These are phyloP conservation scores for Maudiozyma barnettii DNA, from an alignment of 805 yeast genomes.

Conservation along the genomic window DNA sequence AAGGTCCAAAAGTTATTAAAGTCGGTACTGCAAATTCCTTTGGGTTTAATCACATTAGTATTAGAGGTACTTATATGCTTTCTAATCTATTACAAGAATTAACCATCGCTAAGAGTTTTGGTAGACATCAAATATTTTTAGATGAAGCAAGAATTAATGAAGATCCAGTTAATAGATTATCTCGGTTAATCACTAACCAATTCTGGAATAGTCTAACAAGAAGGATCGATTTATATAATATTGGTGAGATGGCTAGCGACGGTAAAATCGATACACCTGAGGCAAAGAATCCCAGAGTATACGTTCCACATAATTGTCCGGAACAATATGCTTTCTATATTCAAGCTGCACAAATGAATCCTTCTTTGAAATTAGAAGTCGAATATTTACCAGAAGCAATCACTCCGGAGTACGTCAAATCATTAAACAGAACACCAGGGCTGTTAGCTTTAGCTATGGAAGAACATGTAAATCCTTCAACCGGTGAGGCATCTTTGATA, in stretches of 20 bases:
- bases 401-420: conserved; percentile 67
- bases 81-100: conserved; percentile 81
- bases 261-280: conserved; percentile 60
- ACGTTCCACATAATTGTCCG: conserved; percentile 57
- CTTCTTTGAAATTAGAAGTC: conserved; percentile 56
- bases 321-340: conserved; percentile 67
- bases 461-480: conserved; percentile 39
- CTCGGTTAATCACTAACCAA: conserved; percentile 60
- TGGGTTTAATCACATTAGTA: conserved; percentile 63
- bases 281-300: conserved; percentile 61
- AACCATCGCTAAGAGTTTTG: conserved; percentile 74
- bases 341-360: conserved; percentile 43
- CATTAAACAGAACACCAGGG: conserved; percentile 78
- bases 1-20: conserved; percentile 72
- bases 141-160: conserved; percentile 81
- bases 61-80: conserved; percentile 84
- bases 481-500: conserved; percentile 41
- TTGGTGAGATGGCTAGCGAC: conserved; percentile 66
- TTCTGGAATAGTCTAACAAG: conserved; percentile 81
- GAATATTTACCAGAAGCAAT: conserved; percentile 66
- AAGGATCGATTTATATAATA: conserved; percentile 48
- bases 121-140: conserved; percentile 64
- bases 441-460: conserved; percentile 70
- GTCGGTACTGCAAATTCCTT: conserved; percentile 78
- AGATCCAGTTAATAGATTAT: conserved; percentile 73